Evolutionary conservation across 345 rosid species (phyloP), one percentile per base, ranked within the genome.

Genomic region (Trapa bicornis): DNA sequence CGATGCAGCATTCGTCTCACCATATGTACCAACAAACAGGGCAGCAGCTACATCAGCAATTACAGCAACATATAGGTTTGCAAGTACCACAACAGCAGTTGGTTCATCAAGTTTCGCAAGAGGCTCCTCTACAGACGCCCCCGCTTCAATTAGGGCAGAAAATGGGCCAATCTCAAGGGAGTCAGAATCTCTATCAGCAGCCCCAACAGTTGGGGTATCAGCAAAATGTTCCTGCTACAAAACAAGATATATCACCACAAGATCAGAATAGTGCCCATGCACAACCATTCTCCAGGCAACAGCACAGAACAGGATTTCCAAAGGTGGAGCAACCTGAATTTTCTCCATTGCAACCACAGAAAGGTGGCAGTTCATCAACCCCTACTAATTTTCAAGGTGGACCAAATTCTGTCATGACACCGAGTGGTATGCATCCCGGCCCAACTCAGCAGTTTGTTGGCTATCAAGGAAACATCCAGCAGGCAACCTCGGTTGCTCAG

Each of bases 321-420:
- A 81, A 80, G 75, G 76, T 83, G 67, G 96, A 84, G 67, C 94
- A 80, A 67, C 74, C 65, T 63, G 95, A 87, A 65, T 76, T 84
- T 77, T 80, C 93, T 61, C 89, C 92, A 67, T 71, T 93, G 15
- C 86, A 81, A 67, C 76, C 78, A 67, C 95, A 80, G 72, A 88
- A 75, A 53, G 53, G 73, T 71, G 83, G 78, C 54, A 68, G 58
- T 39, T 69, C 89, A 52, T 79, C 96, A 67, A 77, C 91, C 70
- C 90, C 79, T 74, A 83, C 79, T 74, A 83, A 76, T 64, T 74
- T 57, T 42, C 73, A 85, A 66, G 71, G 70, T 70, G 95, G 83
- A 73, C 70, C 80, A 62, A 82, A 81, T 73, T 54, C 71, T 69
- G 75, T 73, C 56, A 70, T 71, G 15, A 79, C 83, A 22, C 89